Conservation (phyloP, 257 asterid genomes). For the Solanum virginianum region DNA sequence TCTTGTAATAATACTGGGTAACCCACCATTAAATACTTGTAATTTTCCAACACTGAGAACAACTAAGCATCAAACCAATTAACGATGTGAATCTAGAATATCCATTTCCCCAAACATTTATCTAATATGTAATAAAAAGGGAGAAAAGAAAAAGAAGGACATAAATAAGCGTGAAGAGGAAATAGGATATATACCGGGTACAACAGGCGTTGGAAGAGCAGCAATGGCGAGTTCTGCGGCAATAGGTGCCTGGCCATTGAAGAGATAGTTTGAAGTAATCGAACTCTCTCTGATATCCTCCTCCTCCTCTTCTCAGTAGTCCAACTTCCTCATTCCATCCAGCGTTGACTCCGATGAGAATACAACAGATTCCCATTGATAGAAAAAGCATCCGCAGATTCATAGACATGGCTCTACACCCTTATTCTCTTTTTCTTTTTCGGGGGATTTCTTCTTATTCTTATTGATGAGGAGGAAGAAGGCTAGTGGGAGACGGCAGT, state of each 20-base stretch:
- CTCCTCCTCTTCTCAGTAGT: slow-evolving; percentile 6
- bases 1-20: not conserved
- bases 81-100: not conserved
- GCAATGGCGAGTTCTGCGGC: slow-evolving; percentile 48
- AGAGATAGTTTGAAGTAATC: slow-evolving; percentile 72
- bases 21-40: not conserved
- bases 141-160: not conserved
- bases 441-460: not conserved
- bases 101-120: not conserved
- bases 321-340: slow-evolving; percentile 7
- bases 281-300: slow-evolving; percentile 45
- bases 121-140: not conserved
- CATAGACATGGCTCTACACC: slow-evolving; percentile 27
- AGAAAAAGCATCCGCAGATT: slow-evolving; percentile 13
- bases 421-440: not conserved
- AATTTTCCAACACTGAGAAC: not conserved
- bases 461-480: too few relatives aligned
- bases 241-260: slow-evolving; percentile 77
- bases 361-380: slow-evolving; percentile 21
- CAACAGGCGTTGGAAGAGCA: slow-evolving; percentile 70
- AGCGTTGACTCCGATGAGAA: slow-evolving; percentile 14
- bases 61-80: not conserved
- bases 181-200: slow-evolving; percentile 33
- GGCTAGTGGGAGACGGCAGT: too few relatives aligned
- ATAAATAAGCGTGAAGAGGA: not conserved